Evolutionary conservation across 371 early-diverging fungal species (phyloP).

Genomic region (Actinomortierella wolfii): DNA sequence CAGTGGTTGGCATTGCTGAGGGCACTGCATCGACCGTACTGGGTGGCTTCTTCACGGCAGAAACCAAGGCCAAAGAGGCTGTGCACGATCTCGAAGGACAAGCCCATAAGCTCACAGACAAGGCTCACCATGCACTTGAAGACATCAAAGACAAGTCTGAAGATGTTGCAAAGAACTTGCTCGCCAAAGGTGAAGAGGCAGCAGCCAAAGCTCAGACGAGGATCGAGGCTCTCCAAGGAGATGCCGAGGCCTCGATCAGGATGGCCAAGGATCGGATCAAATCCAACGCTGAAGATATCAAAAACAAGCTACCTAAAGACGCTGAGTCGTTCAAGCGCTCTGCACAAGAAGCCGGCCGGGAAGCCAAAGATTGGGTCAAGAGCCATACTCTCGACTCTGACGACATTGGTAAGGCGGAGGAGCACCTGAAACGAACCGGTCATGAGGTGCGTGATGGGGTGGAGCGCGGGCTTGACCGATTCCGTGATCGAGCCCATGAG

Average conservation of each 20-base stretch:
- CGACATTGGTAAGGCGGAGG: background rate
- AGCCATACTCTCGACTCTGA: background rate
- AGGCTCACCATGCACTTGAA: slow-evolving; percentile 13
- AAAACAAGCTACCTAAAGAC: slow-evolving; percentile 1
- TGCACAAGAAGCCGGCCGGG: slow-evolving; percentile 4
- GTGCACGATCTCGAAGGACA: slow-evolving; percentile 28
- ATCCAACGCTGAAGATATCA: slow-evolving; percentile 3
- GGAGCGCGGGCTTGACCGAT: too few relatives aligned
- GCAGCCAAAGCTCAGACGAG: slow-evolving; percentile 4
- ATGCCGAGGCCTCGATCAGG: slow-evolving; percentile 3
- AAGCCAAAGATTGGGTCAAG: slow-evolving; percentile 18
- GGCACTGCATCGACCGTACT: slow-evolving; percentile 10
- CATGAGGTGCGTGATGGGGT: slow-evolving; percentile 19
- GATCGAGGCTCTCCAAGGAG: background rate
- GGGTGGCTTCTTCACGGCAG: background rate
- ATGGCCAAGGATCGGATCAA: slow-evolving; percentile 18
- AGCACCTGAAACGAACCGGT: slow-evolving; percentile 2
- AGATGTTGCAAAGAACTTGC: slow-evolving; percentile 6
- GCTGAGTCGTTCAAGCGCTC: slow-evolving; percentile 3
- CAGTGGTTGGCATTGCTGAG: slow-evolving; percentile 12
- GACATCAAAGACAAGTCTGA: slow-evolving; percentile 9
- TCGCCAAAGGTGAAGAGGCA: slow-evolving; percentile 5
- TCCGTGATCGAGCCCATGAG: too few relatives aligned
- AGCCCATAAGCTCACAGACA: slow-evolving; percentile 20
- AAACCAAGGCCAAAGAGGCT: slow-evolving; percentile 9